phyloP scores from a whole-genome alignment of 1,139 yeast genomes.

The Zygoascus sp. region DNA sequence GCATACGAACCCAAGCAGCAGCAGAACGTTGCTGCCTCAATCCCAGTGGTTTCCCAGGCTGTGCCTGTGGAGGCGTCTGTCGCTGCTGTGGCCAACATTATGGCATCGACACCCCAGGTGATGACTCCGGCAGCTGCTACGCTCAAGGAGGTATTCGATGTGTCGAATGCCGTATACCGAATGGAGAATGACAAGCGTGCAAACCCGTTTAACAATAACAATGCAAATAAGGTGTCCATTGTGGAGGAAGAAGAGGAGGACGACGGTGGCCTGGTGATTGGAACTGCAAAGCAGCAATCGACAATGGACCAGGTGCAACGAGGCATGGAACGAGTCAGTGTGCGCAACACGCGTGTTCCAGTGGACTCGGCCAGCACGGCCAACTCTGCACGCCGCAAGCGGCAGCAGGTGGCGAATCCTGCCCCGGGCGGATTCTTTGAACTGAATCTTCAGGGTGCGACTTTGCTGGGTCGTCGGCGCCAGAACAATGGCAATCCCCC shows the following conservation, averaged over 20 bases:
- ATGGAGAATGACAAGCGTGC: constrained; percentile 72
- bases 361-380: constrained; percentile 9
- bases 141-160: constrained; percentile 90
- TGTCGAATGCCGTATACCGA: constrained; percentile 90
- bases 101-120: constrained; percentile 29
- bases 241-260: constrained; percentile 9
- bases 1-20: constrained; percentile 30
- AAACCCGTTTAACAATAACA: constrained; percentile 14
- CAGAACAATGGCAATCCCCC: constrained; percentile 1
- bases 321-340: constrained; percentile 23
- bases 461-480: constrained; percentile 59
- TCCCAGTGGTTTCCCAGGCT: constrained; percentile 4
- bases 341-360: constrained; percentile 20
- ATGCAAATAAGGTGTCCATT: constrained; percentile 3
- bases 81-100: constrained; percentile 12
- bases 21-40: constrained; percentile 20
- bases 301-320: constrained; percentile 23
- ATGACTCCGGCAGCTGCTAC: constrained; percentile 91
- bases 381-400: constrained; percentile 8
- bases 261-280: constrained; percentile 11
- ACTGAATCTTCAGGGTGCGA: constrained; percentile 70
- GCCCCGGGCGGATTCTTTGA: constrained; percentile 48
- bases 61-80: constrained; percentile 8
- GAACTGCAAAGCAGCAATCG: constrained; percentile 7
- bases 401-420: constrained; percentile 3